Percentiles rank a stretch among this genome's conserved stretches.
Conservation (phyloP, 768 basidiomycete genomes). For the Macrolepiota dolichaula region DNA sequence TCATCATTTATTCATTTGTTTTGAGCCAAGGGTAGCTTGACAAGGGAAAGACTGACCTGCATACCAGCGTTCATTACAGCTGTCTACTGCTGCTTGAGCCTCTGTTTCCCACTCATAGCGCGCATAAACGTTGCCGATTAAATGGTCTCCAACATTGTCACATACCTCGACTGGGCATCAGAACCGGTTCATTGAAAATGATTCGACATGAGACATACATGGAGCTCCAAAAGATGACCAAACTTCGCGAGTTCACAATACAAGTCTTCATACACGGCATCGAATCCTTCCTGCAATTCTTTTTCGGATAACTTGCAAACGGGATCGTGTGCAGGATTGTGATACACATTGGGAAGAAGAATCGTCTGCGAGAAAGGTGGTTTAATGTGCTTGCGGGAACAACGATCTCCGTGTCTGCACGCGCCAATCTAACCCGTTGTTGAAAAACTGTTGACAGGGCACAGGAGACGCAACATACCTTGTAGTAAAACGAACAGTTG, state of each 20-base stretch:
- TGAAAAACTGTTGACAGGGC: conserved; percentile 11
- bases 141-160: conserved; percentile 99
- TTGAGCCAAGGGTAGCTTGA: not conserved
- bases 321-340: conserved; percentile 94
- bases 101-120: conserved; percentile 99
- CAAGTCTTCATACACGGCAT: conserved; percentile 92
- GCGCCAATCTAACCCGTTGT: conserved; percentile 76
- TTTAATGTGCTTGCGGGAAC: conserved; percentile 97
- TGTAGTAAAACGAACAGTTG: conserved; percentile 99
- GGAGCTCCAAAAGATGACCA: conserved; percentile 92
- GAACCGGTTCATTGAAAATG: conserved; percentile 1
- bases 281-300: conserved; percentile 88
- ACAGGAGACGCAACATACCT: conserved; percentile 43
- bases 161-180: conserved; percentile 59
- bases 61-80: conserved; percentile 96
- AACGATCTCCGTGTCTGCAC: conserved; percentile 96
- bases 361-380: conserved; percentile 98
- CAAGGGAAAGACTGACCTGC: conserved; percentile 60
- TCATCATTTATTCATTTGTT: conserved; percentile 13
- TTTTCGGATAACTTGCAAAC: conserved; percentile 84
- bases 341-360: conserved; percentile 94
- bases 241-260: conserved; percentile 95
- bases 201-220: conserved; percentile 49
- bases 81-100: conserved; percentile 89
- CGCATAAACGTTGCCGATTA: conserved; percentile 97